Evolutionary conservation across 2,329 filamentous ascomycete species (phyloP), one percentile per base, ranked within the genome.

Genomic region (Elsinoe fawcettii): DNA sequence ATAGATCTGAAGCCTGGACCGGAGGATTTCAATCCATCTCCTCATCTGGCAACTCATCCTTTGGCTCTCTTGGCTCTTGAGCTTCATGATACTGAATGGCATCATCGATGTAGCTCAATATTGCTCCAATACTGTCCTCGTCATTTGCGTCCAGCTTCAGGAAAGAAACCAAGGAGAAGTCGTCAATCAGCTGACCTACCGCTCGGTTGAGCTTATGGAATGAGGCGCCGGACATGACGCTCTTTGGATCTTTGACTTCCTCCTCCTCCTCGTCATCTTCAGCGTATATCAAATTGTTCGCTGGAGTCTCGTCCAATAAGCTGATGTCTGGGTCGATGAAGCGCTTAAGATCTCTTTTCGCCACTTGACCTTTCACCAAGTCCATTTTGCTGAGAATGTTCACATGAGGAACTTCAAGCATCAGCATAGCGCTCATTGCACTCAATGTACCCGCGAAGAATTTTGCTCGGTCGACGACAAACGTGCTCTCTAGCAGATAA

Each of bases 321-420:
- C 83, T 83, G 3, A 86, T 83, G 68, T 97, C 92, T 0, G 93
- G 90, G 55, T 92, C 90, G 58, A 95, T 76, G 68, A 96, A 99
- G 20, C 89, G 81, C 74, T 95, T 95, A 60, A 99, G 70, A 65
- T 97, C 90, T 70, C 87, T 87, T 72, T 90, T 90, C 59, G 85
- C 85, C 23, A 97, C 82, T 71, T 93, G 88, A 37, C 88, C 90
- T 70, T 93, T 93, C 63, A 97, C 84, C 60, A 97, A 81, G 70
- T 99, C 93, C 91, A 97, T 97, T 75, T 99, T 99, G 69, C 87
- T 95, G 57, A 99, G 76, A 60, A 99, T 87, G 70, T 99, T 99
- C 69, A 99, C 84, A 69, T 99, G 93, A 3, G 93, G 93, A 62
- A 97, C 84, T 74, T 97, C 93, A 61, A 99, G 82, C 90, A 97